Conservation (phyloP, 805 yeast genomes). For the Nakazawaea ishiwadae region DNA sequence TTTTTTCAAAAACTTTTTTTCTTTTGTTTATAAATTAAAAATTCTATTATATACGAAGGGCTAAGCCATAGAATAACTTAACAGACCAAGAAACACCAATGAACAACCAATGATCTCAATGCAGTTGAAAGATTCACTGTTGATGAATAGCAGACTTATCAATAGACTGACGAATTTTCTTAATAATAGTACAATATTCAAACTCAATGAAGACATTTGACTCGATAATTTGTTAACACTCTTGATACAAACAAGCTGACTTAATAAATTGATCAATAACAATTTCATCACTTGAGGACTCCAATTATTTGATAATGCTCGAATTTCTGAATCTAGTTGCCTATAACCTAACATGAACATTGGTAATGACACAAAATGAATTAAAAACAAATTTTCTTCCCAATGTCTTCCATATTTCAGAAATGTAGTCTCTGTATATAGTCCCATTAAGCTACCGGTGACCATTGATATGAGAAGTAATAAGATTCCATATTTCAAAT, state of each 20-base stretch:
- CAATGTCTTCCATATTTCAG: conserved; percentile 51
- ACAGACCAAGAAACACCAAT: conserved; percentile 52
- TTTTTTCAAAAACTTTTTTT: no score
- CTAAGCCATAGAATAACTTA: background rate
- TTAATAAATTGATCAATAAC: conserved; percentile 38
- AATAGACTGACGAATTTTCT: conserved; percentile 59
- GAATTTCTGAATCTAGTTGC: conserved; percentile 2
- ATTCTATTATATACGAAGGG: no score
- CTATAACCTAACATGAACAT: conserved; percentile 31
- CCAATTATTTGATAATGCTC: background rate
- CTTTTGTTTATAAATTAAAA: background rate
- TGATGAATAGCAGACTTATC: conserved; percentile 54
- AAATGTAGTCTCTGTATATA: conserved; percentile 49
- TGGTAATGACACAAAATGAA: conserved; percentile 53
- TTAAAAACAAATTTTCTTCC: conserved; percentile 62
- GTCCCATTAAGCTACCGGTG: conserved; percentile 51
- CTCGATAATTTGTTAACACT: conserved; percentile 67
- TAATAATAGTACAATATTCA: conserved; percentile 53
- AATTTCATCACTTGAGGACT: conserved; percentile 12
- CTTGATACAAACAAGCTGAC: conserved; percentile 58
- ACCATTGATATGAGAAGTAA: conserved; percentile 44
- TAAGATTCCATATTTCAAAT: no score
- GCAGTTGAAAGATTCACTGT: conserved; percentile 25
- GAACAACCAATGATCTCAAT: conserved; percentile 42
- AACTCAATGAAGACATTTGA: conserved; percentile 54